Percentiles rank a stretch among this genome's conserved stretches.
These are phyloP conservation scores for Amphicarpaea edgeworthii DNA, from an alignment of 306 rosid genomes.

Conservation along the genomic window DNA sequence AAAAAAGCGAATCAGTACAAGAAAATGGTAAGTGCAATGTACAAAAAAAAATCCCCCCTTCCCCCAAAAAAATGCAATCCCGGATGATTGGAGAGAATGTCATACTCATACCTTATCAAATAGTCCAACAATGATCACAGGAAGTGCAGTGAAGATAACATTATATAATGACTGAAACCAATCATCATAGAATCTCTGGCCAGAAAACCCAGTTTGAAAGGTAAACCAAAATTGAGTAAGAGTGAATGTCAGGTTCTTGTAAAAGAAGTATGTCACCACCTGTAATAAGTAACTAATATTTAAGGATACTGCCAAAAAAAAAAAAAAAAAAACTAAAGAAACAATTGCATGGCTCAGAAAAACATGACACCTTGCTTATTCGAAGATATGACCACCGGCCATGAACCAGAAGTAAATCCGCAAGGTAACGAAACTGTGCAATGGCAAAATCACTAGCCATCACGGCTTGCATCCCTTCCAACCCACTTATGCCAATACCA, in stretches of 20 bases:
- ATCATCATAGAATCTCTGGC: conserved; percentile 96
- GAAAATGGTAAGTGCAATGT: background rate
- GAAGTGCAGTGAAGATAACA: conserved; percentile 93
- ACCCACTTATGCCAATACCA: conserved; percentile 94
- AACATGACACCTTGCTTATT: conserved; percentile 84
- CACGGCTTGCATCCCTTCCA: conserved; percentile 99
- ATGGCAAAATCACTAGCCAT: conserved; percentile 99
- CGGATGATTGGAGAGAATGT: conserved; percentile 33
- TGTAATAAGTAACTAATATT: conserved; percentile 56
- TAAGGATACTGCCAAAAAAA: conserved; percentile 25
- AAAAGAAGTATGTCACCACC: conserved; percentile 91
- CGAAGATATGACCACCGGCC: conserved; percentile 98
- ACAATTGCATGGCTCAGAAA: background rate
- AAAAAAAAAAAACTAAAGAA: conserved; percentile 18
- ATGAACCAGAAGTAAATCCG: conserved; percentile 95
- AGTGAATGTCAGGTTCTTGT: conserved; percentile 95
- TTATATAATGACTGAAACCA: conserved; percentile 94
- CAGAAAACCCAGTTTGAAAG: conserved; percentile 96
- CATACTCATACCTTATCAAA: conserved; percentile 89
- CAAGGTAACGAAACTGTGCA: conserved; percentile 92
- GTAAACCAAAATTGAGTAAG: conserved; percentile 98
- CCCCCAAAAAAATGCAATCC: background rate
- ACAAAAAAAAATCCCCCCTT: background rate
- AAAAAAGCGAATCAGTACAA: background rate
- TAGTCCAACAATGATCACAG: conserved; percentile 90